phyloP scores from a whole-genome alignment of 495 filamentous ascomycete species.

The Penicillium cosmopolitanum region DNA sequence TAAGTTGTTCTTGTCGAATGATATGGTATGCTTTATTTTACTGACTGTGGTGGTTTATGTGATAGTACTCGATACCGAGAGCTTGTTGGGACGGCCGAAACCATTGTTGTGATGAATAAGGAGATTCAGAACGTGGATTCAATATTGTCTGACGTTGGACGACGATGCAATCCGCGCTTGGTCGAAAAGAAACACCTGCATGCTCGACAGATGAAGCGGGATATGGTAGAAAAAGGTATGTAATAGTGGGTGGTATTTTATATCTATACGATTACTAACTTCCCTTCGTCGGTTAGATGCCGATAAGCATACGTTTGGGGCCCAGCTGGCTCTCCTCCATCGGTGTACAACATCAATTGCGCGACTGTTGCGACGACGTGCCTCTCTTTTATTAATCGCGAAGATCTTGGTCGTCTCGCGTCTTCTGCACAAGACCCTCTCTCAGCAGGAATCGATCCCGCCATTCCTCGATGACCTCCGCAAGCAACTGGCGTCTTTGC shows the following conservation, averaged over 20 bases:
- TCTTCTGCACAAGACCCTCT: constrained; percentile 68
- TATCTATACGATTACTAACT: constrained; percentile 13
- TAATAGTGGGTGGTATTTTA: not conserved
- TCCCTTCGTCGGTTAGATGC: constrained; percentile 43
- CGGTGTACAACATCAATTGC: constrained; percentile 58
- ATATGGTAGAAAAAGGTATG: constrained; percentile 49
- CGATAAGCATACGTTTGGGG: constrained; percentile 58
- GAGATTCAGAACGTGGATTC: constrained; percentile 76
- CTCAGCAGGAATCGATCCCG: constrained; percentile 51
- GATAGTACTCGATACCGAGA: constrained; percentile 84
- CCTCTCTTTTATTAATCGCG: constrained; percentile 67
- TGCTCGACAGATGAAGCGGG: constrained; percentile 59
- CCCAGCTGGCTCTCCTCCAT: constrained; percentile 65
- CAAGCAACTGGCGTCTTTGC: constrained; percentile 62
- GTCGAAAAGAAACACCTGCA: constrained; percentile 71
- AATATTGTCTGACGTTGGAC: constrained; percentile 70
- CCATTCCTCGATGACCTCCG: constrained; percentile 64
- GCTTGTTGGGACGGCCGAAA: constrained; percentile 88
- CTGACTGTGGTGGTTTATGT: constrained; percentile 17
- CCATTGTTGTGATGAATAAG: constrained; percentile 84
- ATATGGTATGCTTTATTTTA: not conserved
- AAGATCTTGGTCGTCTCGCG: constrained; percentile 82
- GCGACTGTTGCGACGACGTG: constrained; percentile 59
- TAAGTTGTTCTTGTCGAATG: constrained; percentile 34
- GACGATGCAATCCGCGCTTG: constrained; percentile 72